These are phyloP conservation scores for Bonnemaisonia californica DNA, from an alignment of 31 red algal species.

Conservation along the genomic window DNA sequence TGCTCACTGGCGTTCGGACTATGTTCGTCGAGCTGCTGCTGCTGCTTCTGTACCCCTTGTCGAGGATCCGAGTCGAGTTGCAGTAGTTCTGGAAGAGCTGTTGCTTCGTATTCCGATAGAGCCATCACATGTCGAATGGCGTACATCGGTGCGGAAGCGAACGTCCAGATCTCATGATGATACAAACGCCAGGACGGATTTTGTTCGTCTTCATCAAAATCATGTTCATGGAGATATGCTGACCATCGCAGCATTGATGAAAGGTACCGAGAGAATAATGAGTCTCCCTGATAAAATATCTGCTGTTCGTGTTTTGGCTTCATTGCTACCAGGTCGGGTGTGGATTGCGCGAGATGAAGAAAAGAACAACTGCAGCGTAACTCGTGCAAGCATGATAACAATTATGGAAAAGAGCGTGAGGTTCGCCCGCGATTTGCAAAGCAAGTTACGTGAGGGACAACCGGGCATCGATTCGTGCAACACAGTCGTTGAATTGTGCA, in stretches of 20 bases:
- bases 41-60: constrained; percentile 46
- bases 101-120: constrained; percentile 11
- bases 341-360: constrained; percentile 35
- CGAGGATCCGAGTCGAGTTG: constrained; percentile 32
- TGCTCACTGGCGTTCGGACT: constrained; percentile 43
- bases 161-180: neutral
- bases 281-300: neutral
- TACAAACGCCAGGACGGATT: neutral
- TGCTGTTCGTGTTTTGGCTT: constrained; percentile 13
- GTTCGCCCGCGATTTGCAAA: constrained; percentile 8
- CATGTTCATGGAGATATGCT: constrained; percentile 45
- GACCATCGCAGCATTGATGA: constrained; percentile 33
- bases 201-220: constrained; percentile 25
- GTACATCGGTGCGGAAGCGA: neutral
- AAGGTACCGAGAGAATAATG: constrained; percentile 8
- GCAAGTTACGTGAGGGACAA: neutral
- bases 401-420: constrained; percentile 13
- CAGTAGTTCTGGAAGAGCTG: constrained; percentile 26
- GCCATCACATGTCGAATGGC: neutral
- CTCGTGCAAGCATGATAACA: constrained; percentile 33
- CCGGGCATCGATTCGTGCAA: neutral
- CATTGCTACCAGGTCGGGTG: constrained; percentile 18
- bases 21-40: constrained; percentile 48
- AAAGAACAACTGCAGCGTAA: constrained; percentile 39
- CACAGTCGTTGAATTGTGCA: constrained; percentile 14